phyloP scores from a whole-genome alignment of 495 filamentous ascomycete genomes.

The Pseudevernia furfuracea region DNA sequence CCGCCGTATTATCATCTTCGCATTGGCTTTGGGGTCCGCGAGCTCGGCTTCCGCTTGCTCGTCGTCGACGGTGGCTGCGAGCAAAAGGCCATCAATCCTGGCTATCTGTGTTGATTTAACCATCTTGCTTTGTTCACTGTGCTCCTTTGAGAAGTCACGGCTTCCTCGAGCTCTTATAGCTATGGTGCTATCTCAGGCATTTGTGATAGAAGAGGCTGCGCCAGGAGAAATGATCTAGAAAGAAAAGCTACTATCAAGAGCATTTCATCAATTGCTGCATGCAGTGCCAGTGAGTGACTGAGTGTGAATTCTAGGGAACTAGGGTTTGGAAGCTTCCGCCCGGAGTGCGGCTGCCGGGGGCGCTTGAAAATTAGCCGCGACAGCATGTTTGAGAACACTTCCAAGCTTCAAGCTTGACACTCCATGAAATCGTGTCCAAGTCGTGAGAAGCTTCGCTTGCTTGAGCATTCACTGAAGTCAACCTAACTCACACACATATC shows the following conservation, averaged over 20 bases:
- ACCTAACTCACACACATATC: background rate
- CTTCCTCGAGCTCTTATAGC: background rate
- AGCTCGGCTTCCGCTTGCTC: slow-evolving; percentile 73
- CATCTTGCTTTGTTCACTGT: slow-evolving; percentile 44
- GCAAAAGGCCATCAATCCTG: slow-evolving; percentile 86
- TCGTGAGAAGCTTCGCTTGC: background rate
- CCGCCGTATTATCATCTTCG: slow-evolving; percentile 80
- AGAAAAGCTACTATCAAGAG: no score
- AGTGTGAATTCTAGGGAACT: background rate
- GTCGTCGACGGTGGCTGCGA: slow-evolving; percentile 92
- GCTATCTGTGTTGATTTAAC: slow-evolving; percentile 93
- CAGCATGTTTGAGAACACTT: background rate
- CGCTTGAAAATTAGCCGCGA: background rate
- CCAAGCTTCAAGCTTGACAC: background rate
- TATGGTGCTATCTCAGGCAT: background rate
- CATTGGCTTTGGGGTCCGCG: slow-evolving; percentile 79
- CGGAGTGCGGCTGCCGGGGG: background rate
- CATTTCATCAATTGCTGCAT: background rate
- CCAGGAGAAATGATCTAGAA: background rate
- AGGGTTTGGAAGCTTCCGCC: background rate
- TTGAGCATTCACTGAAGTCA: background rate
- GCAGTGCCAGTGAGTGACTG: no score
- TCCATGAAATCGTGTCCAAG: background rate
- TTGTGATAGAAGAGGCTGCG: background rate
- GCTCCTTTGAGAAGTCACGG: background rate